Evolutionary conservation across 345 rosid species (phyloP), one percentile per base, ranked within the genome.

Genomic region (Excoecaria cochinchinensis): DNA sequence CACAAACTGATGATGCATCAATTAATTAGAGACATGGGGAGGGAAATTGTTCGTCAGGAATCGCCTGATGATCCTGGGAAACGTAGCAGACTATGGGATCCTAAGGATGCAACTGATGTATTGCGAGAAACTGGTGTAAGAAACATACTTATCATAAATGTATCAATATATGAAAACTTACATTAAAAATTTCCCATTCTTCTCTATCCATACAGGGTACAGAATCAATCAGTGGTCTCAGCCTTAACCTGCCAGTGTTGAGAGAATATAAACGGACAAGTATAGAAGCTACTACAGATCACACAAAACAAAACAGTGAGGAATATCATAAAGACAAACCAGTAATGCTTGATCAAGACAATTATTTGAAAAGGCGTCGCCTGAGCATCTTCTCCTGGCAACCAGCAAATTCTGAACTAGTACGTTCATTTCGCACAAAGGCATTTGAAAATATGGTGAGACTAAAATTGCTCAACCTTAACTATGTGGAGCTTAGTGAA

Each of bases 21-120:
- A 19, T 56, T 74, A 31, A 44, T 74, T 66, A 55, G 77, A 74
- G 77, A 74, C 57, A 74, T 74, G 77, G 77, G 72, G 48, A 47
- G 77, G 63, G 72, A 66, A 56, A 66, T 67, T 22, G 72, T 67
- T 24, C 72, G 66, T 44, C 66, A 67, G 56, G 77, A 74, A 66
- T 66, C 77, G 21, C 44, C 71, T 44, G 72, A 74, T 46, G 59
- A 74, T 56, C 77, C 65, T 56, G 77, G 77, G 24, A 67, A 74
- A 50, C 77, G 72, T 24, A 74, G 56, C 7, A 74, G 72, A 67
- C 55, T 74, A 0, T 74, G 77, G 77, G 57, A 66, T 67, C 58
- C 70, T 57, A 42, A 66, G 40, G 72, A 74, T 44, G 72, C 77
- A 53, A 11, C 62, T 9, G 13, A 24, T 42, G 66, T 74, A 4